Base-by-base conservation (phyloP, 176 grass and related monocot species). In the Rhynchospora tenuis region DNA sequence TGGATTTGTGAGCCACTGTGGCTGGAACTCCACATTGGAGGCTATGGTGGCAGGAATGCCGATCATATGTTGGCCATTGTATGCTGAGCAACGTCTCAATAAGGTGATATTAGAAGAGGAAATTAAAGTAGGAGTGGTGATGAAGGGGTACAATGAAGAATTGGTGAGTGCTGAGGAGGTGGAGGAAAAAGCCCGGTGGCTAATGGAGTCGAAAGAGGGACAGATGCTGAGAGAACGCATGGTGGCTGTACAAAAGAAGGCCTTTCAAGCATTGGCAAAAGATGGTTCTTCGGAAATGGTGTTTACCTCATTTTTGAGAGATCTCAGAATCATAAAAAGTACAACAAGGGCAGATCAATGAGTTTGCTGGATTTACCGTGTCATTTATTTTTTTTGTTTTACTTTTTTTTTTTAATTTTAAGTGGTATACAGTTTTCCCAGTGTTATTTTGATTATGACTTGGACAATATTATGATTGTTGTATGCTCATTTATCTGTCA, bases 71-170 rank as follows among this genome's bases (percentile, higher is more conserved):
- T 92, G 84, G 90, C 90, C 87, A n/a, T 22, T 92, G 22, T 89
- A 87, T 86, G 87, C 90, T 14, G 90, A 92, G 87, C 88, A 89
- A 69, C 58, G 72, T 43, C 19, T 89, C 19, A 92, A 92, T 75
- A 70, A 70, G 81, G 86, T 90, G 80, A 82, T 93, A 57, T 45
- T 94, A 65, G 67, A 83, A n/a, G 85, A 89, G 24, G 81, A 86
- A 23, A 50, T 83, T 47, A 38, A 28, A 23, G 2, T 85, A 9
- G 91, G 71, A 0, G 66, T 24, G 59, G 84, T 56, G 55, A 27
- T 88, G 29, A 60, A 5, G 7, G 86, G 85, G 3, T 91, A 60
- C 65, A 69, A 80, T 1, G 58, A 81, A 1, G 85, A 33, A n/a
- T 7, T 89, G 3, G 87, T 85, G 63, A 16, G 2, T 5, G 87